These are phyloP conservation scores for Metschnikowia kofuensis DNA, from an alignment of 805 yeast genomes.

Conservation along the genomic window DNA sequence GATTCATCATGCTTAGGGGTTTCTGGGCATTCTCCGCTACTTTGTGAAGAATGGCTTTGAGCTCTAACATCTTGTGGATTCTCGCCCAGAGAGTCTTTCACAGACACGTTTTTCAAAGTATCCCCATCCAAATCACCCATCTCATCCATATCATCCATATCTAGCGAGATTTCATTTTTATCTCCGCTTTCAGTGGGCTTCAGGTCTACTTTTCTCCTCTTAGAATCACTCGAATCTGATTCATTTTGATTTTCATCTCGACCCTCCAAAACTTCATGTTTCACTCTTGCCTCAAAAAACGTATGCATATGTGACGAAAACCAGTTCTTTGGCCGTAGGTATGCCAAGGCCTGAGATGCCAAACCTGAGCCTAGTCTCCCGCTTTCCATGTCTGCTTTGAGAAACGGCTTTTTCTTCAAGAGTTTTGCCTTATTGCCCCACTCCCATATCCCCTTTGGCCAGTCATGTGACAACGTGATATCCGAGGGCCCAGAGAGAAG, in stretches of 20 bases:
- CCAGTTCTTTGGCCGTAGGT: constrained; percentile 71
- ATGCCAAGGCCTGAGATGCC: constrained; percentile 50
- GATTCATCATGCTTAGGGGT: too few relatives aligned
- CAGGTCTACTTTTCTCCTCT: constrained; percentile 4
- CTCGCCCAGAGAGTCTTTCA: too few relatives aligned
- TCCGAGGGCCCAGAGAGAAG: constrained; percentile 43
- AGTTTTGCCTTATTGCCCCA: constrained; percentile 57
- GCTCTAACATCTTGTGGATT: too few relatives aligned
- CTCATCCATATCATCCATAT: constrained; percentile 19
- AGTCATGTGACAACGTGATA: constrained; percentile 79
- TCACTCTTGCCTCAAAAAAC: constrained; percentile 55
- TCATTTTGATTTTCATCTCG: constrained; percentile 6
- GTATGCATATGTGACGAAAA: constrained; percentile 89
- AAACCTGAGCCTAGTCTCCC: constrained; percentile 73
- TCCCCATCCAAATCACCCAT: not conserved
- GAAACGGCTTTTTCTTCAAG: constrained; percentile 60
- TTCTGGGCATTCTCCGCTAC: too few relatives aligned
- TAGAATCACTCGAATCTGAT: not conserved
- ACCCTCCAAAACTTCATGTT: constrained; percentile 29
- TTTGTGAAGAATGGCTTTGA: too few relatives aligned
- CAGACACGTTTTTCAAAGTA: too few relatives aligned
- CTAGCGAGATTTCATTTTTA: constrained; percentile 20
- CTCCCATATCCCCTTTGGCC: constrained; percentile 81
- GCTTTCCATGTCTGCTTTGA: constrained; percentile 57
- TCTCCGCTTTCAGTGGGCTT: not conserved